A percentile compares a stretch with the other conserved stretches of the same genome.
These are phyloP conservation scores for Phaeosphaeriaceae sp. DNA, from an alignment of 2,329 filamentous ascomycete genomes.

Conservation along the genomic window DNA sequence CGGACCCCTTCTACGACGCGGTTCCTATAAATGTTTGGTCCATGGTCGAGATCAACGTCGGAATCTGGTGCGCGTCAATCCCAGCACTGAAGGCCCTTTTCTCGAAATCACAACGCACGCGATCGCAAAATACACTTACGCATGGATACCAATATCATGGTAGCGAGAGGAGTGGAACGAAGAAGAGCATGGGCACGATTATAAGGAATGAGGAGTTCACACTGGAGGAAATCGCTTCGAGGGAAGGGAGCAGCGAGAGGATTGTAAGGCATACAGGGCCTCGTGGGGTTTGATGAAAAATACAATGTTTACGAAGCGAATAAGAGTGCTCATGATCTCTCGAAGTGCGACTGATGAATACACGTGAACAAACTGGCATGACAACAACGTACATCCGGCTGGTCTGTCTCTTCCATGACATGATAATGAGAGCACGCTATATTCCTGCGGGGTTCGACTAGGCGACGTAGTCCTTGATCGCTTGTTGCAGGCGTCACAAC, in stretches of 20 bases:
- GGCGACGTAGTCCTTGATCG: background rate
- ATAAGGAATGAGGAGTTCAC: slow-evolving; percentile 4
- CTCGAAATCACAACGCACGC: slow-evolving; percentile 13
- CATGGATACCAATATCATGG: slow-evolving; percentile 28
- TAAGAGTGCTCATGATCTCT: background rate
- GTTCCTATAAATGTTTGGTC: slow-evolving; percentile 90
- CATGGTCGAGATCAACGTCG: slow-evolving; percentile 85
- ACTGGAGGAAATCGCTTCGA: background rate
- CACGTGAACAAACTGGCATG: background rate
- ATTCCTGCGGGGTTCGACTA: background rate
- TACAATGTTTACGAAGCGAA: background rate
- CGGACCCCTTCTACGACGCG: slow-evolving; percentile 70
- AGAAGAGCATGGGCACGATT: slow-evolving; percentile 2
- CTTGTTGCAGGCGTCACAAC: background rate
- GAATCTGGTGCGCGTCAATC: slow-evolving; percentile 86
- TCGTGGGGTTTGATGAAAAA: background rate
- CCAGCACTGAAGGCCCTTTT: slow-evolving; percentile 82
- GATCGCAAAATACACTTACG: slow-evolving; percentile 3
- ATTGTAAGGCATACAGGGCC: background rate
- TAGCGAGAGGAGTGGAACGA: slow-evolving; percentile 20
- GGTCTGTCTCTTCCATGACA: background rate
- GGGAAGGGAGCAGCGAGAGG: background rate
- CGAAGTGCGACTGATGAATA: background rate
- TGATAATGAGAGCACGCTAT: background rate
- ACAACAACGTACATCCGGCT: background rate